Evolutionary conservation across 2,329 filamentous ascomycete species (phyloP).

Genomic region (Pyricularia sp.): DNA sequence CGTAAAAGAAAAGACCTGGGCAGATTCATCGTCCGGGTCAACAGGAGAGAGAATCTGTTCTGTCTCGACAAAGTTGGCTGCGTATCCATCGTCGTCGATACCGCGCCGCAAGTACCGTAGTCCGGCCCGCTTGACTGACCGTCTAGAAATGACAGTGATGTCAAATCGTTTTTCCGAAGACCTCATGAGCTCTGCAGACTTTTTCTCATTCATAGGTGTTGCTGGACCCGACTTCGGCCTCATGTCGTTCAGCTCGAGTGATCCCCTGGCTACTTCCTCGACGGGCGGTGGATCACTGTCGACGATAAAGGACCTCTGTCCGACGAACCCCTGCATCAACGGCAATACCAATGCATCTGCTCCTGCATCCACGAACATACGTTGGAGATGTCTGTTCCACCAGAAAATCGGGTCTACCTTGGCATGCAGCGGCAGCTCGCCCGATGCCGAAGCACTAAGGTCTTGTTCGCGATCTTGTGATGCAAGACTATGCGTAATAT

Average conservation of each 20-base stretch:
- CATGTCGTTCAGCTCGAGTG: constrained; percentile 25
- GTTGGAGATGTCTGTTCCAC: constrained; percentile 72
- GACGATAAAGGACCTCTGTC: constrained; percentile 68
- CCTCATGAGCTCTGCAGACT: constrained; percentile 18
- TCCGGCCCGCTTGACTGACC: constrained; percentile 75
- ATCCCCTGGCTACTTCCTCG: constrained; percentile 31
- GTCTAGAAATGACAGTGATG: constrained; percentile 82
- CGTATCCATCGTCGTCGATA: constrained; percentile 76
- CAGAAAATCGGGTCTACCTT: constrained; percentile 71
- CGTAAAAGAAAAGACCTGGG: constrained; percentile 66
- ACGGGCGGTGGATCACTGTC: constrained; percentile 46
- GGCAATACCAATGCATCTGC: constrained; percentile 63
- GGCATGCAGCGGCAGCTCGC: constrained; percentile 49
- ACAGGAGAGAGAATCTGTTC: constrained; percentile 74
- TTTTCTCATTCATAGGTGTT: constrained; percentile 13
- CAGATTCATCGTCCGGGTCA: constrained; percentile 18
- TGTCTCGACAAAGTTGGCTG: constrained; percentile 86
- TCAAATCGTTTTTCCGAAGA: constrained; percentile 48
- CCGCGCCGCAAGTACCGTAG: constrained; percentile 82
- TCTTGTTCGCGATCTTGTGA: not conserved
- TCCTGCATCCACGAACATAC: constrained; percentile 61
- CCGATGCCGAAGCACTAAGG: constrained; percentile 12
- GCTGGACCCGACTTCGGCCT: constrained; percentile 7
- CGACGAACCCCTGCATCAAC: constrained; percentile 87
- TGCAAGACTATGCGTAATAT: constrained; percentile 61